A percentile compares a stretch with the other conserved stretches of the same genome.
phyloP scores from a whole-genome alignment of 2,329 filamentous ascomycete species.

The Venturia oleaginea region DNA sequence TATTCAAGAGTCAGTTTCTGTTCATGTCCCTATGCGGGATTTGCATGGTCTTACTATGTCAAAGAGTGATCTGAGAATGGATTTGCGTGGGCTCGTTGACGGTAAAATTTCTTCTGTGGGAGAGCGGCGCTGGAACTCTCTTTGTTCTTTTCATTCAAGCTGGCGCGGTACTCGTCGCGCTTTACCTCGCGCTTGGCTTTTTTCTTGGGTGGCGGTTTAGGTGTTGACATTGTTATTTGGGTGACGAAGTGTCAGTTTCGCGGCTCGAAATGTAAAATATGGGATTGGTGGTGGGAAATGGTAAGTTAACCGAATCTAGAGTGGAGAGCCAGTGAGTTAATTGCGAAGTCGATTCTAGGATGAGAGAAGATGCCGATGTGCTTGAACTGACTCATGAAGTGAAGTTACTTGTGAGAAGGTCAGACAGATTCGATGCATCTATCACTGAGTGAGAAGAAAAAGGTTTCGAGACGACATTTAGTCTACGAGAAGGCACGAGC shows the following conservation, averaged over 20 bases:
- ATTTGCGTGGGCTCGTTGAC: slow-evolving; percentile 94
- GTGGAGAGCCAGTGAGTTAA: not conserved
- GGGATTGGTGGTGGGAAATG: not conserved
- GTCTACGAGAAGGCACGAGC: not conserved
- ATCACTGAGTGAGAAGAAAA: too few relatives aligned
- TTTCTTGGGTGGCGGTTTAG: slow-evolving; percentile 10
- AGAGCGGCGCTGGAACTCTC: slow-evolving; percentile 44
- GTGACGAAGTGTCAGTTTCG: not conserved
- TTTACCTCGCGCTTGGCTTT: slow-evolving; percentile 32
- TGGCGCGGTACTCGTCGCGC: slow-evolving; percentile 37
- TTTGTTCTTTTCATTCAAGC: slow-evolving; percentile 27
- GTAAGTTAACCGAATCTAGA: not conserved
- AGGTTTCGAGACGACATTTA: too few relatives aligned
- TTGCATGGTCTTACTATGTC: slow-evolving; percentile 56
- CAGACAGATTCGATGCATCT: not conserved
- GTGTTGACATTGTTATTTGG: not conserved
- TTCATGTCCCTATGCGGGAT: not conserved
- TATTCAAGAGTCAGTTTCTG: not conserved
- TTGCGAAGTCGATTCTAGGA: not conserved
- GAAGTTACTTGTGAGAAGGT: not conserved
- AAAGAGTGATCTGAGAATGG: slow-evolving; percentile 92
- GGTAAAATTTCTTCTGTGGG: slow-evolving; percentile 92
- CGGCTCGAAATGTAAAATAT: not conserved
- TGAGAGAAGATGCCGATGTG: not conserved
- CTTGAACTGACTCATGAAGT: not conserved